Percentiles rank a stretch among this genome's conserved stretches.
These are phyloP conservation scores for Psilocybe tampanensis DNA, from an alignment of 768 basidiomycete species.

Conservation along the genomic window DNA sequence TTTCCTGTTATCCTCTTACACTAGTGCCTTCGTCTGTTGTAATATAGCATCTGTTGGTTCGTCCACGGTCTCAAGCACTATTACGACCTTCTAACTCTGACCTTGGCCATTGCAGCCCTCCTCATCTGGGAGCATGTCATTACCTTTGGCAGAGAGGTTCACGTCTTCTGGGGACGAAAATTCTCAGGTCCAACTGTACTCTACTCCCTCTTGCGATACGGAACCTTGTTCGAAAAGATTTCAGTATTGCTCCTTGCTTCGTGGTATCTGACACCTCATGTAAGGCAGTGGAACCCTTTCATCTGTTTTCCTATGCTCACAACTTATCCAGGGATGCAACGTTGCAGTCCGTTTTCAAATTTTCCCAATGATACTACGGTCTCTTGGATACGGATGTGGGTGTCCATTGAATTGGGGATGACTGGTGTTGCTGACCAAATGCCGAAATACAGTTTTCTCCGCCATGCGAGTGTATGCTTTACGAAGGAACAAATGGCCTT, in stretches of 20 bases:
- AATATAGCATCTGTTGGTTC: slow-evolving; percentile 32
- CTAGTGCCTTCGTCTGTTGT: slow-evolving; percentile 32
- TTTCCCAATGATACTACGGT: slow-evolving; percentile 30
- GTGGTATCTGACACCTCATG: slow-evolving; percentile 32
- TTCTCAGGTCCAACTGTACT: slow-evolving; percentile 28
- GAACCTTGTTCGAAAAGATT: slow-evolving; percentile 32
- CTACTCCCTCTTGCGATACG: slow-evolving; percentile 30
- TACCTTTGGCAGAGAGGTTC: slow-evolving; percentile 28
- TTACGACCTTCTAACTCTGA: not conserved
- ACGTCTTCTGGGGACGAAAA: slow-evolving; percentile 29
- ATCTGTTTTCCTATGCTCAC: no score
- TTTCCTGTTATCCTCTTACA: not conserved
- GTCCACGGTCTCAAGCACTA: not conserved
- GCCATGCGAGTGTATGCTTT: slow-evolving; percentile 31
- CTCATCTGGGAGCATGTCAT: slow-evolving; percentile 33
- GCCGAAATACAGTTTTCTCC: slow-evolving; percentile 29
- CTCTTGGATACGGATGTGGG: slow-evolving; percentile 23
- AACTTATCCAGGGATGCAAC: slow-evolving; percentile 23
- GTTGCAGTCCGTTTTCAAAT: slow-evolving; percentile 33
- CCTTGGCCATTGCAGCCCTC: slow-evolving; percentile 19
- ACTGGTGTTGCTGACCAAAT: no score
- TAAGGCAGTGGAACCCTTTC: slow-evolving; percentile 12
- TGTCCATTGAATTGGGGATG: not conserved
- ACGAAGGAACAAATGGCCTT: slow-evolving; percentile 22
- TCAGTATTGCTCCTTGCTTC: slow-evolving; percentile 32